Conservation (phyloP, 2,329 filamentous ascomycete species). For the Penicillium sp. region DNA sequence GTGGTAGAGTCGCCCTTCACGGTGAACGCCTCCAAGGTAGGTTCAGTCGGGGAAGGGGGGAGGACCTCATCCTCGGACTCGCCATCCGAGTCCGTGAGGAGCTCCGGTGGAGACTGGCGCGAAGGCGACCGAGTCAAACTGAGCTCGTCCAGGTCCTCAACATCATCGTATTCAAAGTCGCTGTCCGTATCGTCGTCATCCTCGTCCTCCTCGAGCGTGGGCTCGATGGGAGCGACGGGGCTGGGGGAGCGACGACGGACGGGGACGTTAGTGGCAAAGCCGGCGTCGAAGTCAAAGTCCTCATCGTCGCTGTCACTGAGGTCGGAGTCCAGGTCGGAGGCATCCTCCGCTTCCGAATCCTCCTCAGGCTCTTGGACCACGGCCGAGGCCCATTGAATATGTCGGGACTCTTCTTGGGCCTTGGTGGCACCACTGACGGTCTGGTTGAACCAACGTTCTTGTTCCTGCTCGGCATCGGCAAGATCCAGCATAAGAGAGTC, state of each 20-base stretch:
- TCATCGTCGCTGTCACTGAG: slow-evolving; percentile 45
- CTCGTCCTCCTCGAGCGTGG: slow-evolving; percentile 32
- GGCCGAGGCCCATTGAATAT: slow-evolving; percentile 84
- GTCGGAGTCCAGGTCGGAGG: slow-evolving; percentile 55
- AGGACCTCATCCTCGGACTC: slow-evolving; percentile 69
- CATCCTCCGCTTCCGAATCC: slow-evolving; percentile 66
- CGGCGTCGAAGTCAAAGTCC: slow-evolving; percentile 50
- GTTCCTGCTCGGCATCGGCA: slow-evolving; percentile 89
- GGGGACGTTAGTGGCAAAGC: slow-evolving; percentile 40
- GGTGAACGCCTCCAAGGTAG: slow-evolving; percentile 60
- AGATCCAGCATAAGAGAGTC: slow-evolving; percentile 91
- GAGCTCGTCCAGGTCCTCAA: slow-evolving; percentile 61
- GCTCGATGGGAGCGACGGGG: slow-evolving; percentile 31
- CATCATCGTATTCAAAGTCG: slow-evolving; percentile 58
- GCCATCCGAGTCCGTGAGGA: slow-evolving; percentile 65
- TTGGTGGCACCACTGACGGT: slow-evolving; percentile 75
- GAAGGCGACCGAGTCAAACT: slow-evolving; percentile 68
- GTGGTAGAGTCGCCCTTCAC: slow-evolving; percentile 54
- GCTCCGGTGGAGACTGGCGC: slow-evolving; percentile 67
- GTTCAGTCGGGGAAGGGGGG: slow-evolving; percentile 66
- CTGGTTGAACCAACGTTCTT: slow-evolving; percentile 97
- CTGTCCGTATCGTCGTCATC: slow-evolving; percentile 51
- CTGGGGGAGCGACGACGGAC: slow-evolving; percentile 32
- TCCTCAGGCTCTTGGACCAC: slow-evolving; percentile 72
- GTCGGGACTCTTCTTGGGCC: slow-evolving; percentile 56